phyloP scores from a whole-genome alignment of 371 early-diverging fungal genomes.

The Mucor circinelloides region DNA sequence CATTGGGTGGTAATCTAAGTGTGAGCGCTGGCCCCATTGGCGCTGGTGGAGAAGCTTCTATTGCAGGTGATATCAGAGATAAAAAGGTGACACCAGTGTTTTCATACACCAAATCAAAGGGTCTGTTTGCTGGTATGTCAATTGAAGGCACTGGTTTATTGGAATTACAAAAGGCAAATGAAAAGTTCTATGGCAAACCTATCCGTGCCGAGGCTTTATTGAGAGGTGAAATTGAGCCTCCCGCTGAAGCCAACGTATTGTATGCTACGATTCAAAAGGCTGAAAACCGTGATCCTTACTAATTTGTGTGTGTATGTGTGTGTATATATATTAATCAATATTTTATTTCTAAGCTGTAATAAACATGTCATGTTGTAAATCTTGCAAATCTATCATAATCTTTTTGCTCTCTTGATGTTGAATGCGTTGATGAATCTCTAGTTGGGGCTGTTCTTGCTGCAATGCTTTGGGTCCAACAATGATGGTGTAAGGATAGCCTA shows the following conservation, averaged over 20 bases:
- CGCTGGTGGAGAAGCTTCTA: conserved; percentile 75
- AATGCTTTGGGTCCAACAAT: conserved; percentile 67
- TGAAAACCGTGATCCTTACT: conserved; percentile 45
- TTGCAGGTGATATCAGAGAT: conserved; percentile 55
- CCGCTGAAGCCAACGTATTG: conserved; percentile 31
- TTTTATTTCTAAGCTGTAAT: background rate
- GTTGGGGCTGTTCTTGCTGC: conserved; percentile 16
- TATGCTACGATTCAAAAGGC: conserved; percentile 46
- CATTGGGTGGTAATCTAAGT: conserved; percentile 67
- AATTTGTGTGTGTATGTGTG: conserved; percentile 5
- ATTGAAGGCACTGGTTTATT: conserved; percentile 62
- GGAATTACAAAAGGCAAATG: conserved; percentile 58
- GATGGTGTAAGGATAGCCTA: conserved; percentile 73
- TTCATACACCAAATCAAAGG: conserved; percentile 75
- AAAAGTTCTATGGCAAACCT: conserved; percentile 53
- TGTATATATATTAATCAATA: background rate
- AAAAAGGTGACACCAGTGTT: conserved; percentile 54
- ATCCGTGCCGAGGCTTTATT: conserved; percentile 55
- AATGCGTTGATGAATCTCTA: background rate
- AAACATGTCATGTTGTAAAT: background rate
- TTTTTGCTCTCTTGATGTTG: background rate
- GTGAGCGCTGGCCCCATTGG: conserved; percentile 85
- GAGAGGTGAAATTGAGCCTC: conserved; percentile 32
- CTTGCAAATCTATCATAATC: background rate
- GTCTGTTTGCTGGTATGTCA: conserved; percentile 74